A percentile compares a stretch with the other conserved stretches of the same genome.
Conservation (phyloP, 306 rosid species). For the Castanea mollissima region DNA sequence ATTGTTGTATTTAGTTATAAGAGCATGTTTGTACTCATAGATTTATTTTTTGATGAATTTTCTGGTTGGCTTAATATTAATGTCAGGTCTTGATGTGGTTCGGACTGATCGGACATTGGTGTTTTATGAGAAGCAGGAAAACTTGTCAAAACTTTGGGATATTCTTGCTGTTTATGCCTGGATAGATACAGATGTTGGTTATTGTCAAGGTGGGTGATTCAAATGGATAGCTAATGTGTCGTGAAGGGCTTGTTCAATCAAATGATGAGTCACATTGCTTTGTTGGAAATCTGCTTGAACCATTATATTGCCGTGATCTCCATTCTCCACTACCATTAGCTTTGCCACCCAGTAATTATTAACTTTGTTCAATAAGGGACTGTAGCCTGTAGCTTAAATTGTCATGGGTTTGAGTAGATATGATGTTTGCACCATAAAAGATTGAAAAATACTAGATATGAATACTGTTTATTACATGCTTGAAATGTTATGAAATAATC, state of each 20-base stretch:
- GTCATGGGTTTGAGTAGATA: neutral
- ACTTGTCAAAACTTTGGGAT: constrained; percentile 96
- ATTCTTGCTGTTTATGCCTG: constrained; percentile 94
- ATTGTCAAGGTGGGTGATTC: constrained; percentile 80
- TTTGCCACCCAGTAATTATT: neutral
- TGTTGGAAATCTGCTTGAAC: neutral
- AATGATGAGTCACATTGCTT: neutral
- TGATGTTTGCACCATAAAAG: neutral
- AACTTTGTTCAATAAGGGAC: neutral
- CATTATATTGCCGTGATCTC: neutral
- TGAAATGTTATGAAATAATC: neutral
- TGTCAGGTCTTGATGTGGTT: constrained; percentile 93
- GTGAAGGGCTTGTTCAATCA: neutral
- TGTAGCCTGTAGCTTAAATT: neutral
- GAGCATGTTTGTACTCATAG: neutral
- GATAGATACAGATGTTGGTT: constrained; percentile 93
- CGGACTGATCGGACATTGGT: constrained; percentile 97
- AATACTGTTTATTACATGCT: neutral
- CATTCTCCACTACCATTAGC: neutral
- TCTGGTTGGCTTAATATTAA: constrained; percentile 11
- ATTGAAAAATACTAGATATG: neutral
- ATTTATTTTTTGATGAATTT: constrained; percentile 4
- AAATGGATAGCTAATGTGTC: constrained; percentile 11
- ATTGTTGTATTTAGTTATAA: neutral
- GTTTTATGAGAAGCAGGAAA: constrained; percentile 87